phyloP scores from a whole-genome alignment of 2,329 filamentous ascomycete species.

The Pseudogymnoascus destructans region DNA sequence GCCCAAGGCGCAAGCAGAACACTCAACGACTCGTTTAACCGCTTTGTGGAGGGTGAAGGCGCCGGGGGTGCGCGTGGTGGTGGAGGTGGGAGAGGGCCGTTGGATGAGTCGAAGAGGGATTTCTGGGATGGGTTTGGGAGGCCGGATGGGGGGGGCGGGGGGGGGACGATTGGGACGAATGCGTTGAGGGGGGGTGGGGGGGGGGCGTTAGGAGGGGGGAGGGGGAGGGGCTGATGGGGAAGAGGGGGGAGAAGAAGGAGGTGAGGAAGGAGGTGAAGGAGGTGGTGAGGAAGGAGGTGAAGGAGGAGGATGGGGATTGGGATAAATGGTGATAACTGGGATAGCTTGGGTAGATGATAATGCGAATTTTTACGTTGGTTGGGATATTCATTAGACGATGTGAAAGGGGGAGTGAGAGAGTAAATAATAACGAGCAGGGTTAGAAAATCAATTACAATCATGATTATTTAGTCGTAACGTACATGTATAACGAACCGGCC shows the following conservation, averaged over 20 bases:
- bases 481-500: too few relatives aligned
- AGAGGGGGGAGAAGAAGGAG: conserved; percentile 16
- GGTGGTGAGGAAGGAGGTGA: conserved; percentile 14
- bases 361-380: neutral
- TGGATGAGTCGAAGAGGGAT: conserved; percentile 57
- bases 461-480: too few relatives aligned
- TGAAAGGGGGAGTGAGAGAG: too few relatives aligned
- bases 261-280: conserved; percentile 15
- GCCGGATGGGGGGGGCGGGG: conserved; percentile 33
- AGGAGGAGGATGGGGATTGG: conserved; percentile 22
- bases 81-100: conserved; percentile 28
- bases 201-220: neutral
- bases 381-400: neutral
- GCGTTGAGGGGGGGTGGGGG: neutral
- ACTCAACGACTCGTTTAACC: conserved; percentile 68
- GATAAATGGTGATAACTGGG: conserved; percentile 18
- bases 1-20: conserved; percentile 59
- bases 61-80: conserved; percentile 23
- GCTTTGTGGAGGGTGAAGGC: conserved; percentile 68
- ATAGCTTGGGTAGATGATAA: neutral
- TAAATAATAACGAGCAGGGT: too few relatives aligned
- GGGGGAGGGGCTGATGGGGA: neutral
- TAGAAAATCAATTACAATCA: too few relatives aligned
- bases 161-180: neutral
- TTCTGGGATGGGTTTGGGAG: conserved; percentile 90